Percentiles rank a stretch among this genome's conserved stretches.
phyloP scores from a whole-genome alignment of 441 rosid genomes.

The Capsella rubella region DNA sequence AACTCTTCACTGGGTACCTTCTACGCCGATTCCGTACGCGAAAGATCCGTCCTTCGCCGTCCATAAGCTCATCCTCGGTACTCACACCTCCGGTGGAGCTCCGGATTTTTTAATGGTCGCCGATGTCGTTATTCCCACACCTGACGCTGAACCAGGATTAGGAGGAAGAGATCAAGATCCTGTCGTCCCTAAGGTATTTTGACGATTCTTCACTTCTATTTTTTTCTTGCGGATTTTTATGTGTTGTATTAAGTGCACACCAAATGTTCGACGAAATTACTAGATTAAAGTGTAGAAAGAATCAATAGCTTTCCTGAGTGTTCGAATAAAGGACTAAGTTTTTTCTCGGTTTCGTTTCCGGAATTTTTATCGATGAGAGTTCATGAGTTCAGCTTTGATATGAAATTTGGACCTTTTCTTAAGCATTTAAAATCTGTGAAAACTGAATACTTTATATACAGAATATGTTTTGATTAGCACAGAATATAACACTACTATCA shows the following conservation, averaged over 20 bases:
- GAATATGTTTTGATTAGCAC: neutral
- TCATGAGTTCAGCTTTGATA: neutral
- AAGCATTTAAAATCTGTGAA: neutral
- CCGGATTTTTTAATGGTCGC: conserved; percentile 85
- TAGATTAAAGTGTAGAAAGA: neutral
- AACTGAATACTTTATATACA: neutral
- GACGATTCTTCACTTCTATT: neutral
- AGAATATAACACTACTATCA: neutral
- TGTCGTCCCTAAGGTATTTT: conserved; percentile 61
- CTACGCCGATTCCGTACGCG: conserved; percentile 51
- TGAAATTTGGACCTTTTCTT: neutral
- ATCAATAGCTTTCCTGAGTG: too few species aligned
- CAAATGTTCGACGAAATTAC: conserved; percentile 52
- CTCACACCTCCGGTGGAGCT: conserved; percentile 78
- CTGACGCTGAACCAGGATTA: conserved; percentile 49
- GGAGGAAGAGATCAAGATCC: conserved; percentile 49
- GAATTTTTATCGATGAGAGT: neutral
- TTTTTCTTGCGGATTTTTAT: neutral
- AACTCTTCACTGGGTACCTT: conserved; percentile 90
- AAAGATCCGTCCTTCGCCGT: conserved; percentile 59
- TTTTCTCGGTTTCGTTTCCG: neutral
- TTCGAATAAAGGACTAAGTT: neutral
- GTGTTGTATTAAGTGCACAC: conserved; percentile 32
- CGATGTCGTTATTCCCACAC: conserved; percentile 72
- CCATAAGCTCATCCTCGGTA: conserved; percentile 81